These are phyloP conservation scores for Xylariaceae sp. DNA, from an alignment of 2,329 filamentous ascomycete genomes.

Conservation along the genomic window DNA sequence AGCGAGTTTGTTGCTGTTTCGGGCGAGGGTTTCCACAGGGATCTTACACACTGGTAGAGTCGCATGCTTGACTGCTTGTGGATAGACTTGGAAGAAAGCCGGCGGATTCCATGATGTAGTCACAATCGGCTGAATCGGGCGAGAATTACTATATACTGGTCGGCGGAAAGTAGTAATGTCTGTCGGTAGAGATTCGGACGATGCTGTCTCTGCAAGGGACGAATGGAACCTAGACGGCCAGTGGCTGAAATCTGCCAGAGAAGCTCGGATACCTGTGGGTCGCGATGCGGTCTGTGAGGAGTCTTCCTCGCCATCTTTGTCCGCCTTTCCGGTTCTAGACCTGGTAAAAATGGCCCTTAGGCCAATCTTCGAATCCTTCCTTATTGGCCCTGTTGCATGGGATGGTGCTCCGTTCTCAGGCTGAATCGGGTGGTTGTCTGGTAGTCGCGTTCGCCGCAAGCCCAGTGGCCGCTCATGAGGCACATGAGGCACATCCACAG, in stretches of 20 bases:
- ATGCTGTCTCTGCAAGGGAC: slow-evolving; percentile 35
- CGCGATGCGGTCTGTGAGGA: slow-evolving; percentile 33
- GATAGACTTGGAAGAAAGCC: slow-evolving; percentile 81
- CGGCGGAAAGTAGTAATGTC: slow-evolving; percentile 8
- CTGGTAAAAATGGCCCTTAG: slow-evolving; percentile 50
- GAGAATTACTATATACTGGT: slow-evolving; percentile 14
- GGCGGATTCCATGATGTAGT: slow-evolving; percentile 58
- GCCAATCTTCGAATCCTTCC: slow-evolving; percentile 50
- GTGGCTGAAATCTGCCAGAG: slow-evolving; percentile 43
- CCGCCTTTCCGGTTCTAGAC: slow-evolving; percentile 37
- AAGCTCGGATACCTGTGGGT: slow-evolving; percentile 42
- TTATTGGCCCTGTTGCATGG: slow-evolving; percentile 41
- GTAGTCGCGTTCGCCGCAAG: slow-evolving; percentile 38
- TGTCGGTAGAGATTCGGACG: slow-evolving; percentile 18
- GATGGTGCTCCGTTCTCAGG: slow-evolving; percentile 41
- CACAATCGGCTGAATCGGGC: slow-evolving; percentile 14
- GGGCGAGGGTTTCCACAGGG: slow-evolving; percentile 65
- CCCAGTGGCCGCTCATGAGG: slow-evolving; percentile 34
- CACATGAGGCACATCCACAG: slow-evolving; percentile 29
- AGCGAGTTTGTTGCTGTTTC: slow-evolving; percentile 46
- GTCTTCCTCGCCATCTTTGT: slow-evolving; percentile 28
- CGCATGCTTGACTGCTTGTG: slow-evolving; percentile 74
- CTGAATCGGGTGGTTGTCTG: slow-evolving; percentile 34
- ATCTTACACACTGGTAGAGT: slow-evolving; percentile 63
- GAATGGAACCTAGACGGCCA: slow-evolving; percentile 40